These are phyloP conservation scores for Chrysanthemum lavandulifolium DNA, from an alignment of 129 eudicot genomes.

Conservation along the genomic window DNA sequence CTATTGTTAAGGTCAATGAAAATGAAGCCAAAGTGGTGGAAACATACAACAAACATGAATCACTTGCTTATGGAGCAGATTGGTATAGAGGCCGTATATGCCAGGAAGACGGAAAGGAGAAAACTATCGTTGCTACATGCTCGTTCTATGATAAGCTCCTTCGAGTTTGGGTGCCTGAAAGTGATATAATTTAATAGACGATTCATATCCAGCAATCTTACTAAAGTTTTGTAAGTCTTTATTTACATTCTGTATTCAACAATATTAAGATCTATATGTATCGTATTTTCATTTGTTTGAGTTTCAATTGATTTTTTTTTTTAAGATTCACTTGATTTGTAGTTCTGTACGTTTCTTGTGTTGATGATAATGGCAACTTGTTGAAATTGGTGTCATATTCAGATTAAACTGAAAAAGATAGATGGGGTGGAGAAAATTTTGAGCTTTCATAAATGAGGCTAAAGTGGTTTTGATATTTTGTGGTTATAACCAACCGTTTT, in stretches of 20 bases:
- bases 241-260: constrained; percentile 11
- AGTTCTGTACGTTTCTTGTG: constrained; percentile 8
- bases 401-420: constrained; percentile 28
- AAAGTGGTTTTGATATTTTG: constrained; percentile 23
- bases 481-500: constrained; percentile 19
- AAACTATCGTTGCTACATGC: constrained; percentile 67
- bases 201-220: not conserved
- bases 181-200: constrained; percentile 30
- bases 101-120: constrained; percentile 39
- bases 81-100: constrained; percentile 60
- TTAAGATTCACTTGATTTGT: constrained; percentile 10
- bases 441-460: constrained; percentile 22
- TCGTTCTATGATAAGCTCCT: constrained; percentile 84
- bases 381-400: constrained; percentile 11
- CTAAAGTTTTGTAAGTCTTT: not conserved
- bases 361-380: constrained; percentile 2
- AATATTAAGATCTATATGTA: constrained; percentile 8
- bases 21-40: constrained; percentile 43
- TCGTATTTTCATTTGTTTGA: constrained; percentile 10
- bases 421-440: constrained; percentile 32
- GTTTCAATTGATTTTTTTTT: not conserved
- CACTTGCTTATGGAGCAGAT: constrained; percentile 96
- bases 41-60: constrained; percentile 64
- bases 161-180: constrained; percentile 72
- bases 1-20: constrained; percentile 54